Evolutionary conservation across 495 filamentous ascomycete species (phyloP), one percentile per base, ranked within the genome.

Genomic region (Xylaria scruposa): DNA sequence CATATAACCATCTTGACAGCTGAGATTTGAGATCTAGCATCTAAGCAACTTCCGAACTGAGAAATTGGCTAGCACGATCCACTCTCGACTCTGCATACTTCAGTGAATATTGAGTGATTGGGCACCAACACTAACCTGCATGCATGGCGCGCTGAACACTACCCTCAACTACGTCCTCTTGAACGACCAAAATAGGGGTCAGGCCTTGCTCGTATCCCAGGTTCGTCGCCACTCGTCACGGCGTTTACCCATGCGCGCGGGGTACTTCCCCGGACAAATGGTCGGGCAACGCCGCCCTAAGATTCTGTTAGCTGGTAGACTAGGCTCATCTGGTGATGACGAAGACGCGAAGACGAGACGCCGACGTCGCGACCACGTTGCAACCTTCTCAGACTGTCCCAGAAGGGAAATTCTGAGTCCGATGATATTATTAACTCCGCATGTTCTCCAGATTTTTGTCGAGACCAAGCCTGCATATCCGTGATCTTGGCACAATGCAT

Each of bases 261-360:
- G 49, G 31, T 3, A 31, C 13, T 67, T 67, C 65, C 65, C 65
- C 65, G 65, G 65, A 51, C 65, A 54, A 38, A 63, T 63, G 5
- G 8, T 44, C 60, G 19, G 33, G 65, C 46, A 15, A 60, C 53
- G 67, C 67, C 53, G 67, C 67, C 67, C 53, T 68, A 68, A 68
- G 67, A 47, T 47, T 33, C 21, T 6, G 36, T 59, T 59, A 47
- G 19, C 19, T 31, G 21, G 40, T 26, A 21, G 1, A 26, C 38
- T n/a, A 59, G 24, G 47, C 33, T 54, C 5, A 24, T 21, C n/a
- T 38, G 24, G 1, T 17, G 26, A 47, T 59, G 53, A 17, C 19
- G 36, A 44, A 56, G 56, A 67, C 49, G 17, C 19, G 36, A 44
- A 67, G 56, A 67, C 65, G 33, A 51, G 56, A 67, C n/a, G 65